Percentiles rank a stretch among this genome's conserved stretches.
These are phyloP conservation scores for Puccinia brachypodii DNA, from an alignment of 1,284 basidiomycete species.

Conservation along the genomic window DNA sequence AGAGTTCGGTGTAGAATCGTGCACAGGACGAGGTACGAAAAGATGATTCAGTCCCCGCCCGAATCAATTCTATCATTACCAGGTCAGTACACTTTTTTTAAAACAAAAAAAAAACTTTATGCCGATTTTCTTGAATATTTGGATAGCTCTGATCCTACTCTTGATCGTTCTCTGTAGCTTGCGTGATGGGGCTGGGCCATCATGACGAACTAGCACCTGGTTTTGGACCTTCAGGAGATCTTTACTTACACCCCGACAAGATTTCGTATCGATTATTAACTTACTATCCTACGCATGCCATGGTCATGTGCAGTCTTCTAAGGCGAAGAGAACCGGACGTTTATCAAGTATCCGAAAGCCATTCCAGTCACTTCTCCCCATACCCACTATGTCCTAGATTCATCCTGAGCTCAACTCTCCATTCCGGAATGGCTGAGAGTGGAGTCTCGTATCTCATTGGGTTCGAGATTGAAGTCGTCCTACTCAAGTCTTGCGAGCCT, in stretches of 20 bases:
- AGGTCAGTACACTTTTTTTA: background rate
- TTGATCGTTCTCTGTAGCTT: constrained; percentile 7
- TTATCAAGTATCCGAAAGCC: background rate
- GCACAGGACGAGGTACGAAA: constrained; percentile 37
- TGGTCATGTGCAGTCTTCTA: constrained; percentile 44
- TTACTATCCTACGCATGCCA: constrained; percentile 26
- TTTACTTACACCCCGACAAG: constrained; percentile 47
- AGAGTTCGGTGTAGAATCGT: constrained; percentile 40
- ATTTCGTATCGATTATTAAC: constrained; percentile 41
- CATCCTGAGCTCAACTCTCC: constrained; percentile 45
- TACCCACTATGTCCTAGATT: constrained; percentile 47
- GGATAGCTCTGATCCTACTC: background rate
- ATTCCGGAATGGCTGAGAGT: constrained; percentile 40
- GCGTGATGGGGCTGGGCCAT: constrained; percentile 44
- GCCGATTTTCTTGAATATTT: too few species aligned
- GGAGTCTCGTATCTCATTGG: constrained; percentile 43
- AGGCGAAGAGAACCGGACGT: constrained; percentile 23
- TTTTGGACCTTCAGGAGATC: constrained; percentile 39
- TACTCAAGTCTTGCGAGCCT: constrained; percentile 30
- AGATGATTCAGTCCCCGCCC: constrained; percentile 38
- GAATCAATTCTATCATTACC: constrained; percentile 42
- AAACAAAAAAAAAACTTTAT: too few species aligned
- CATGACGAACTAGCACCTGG: constrained; percentile 38
- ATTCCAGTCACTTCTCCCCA: constrained; percentile 19
- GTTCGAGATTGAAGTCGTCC: constrained; percentile 43